phyloP scores from a whole-genome alignment of 148 eudicot genomes.

The Rhododendron kiyosumense region DNA sequence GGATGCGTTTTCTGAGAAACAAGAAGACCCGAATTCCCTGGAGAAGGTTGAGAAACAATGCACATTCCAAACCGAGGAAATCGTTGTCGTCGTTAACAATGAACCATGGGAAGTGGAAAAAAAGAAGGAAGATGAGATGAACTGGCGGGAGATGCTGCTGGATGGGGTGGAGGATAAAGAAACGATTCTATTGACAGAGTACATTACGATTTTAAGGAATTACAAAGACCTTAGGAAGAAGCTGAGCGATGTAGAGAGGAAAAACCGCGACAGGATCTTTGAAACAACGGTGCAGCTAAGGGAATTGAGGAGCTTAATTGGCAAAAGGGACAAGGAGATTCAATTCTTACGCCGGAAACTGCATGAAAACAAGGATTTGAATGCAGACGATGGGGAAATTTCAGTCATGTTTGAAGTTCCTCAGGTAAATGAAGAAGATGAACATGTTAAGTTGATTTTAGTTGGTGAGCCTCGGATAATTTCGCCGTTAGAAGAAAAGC shows the following conservation, averaged over 20 bases:
- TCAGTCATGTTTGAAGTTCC: conserved; percentile 4
- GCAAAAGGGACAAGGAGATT: conserved; percentile 59
- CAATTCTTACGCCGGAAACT: conserved; percentile 43
- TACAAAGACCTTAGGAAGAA: conserved; percentile 71
- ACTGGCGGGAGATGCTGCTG: conserved; percentile 64
- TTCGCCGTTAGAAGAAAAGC: conserved; percentile 64
- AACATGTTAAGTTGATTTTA: conserved; percentile 28
- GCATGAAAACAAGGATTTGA: not conserved
- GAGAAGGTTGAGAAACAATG: not conserved
- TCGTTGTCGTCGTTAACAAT: not conserved
- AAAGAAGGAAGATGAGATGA: conserved; percentile 39
- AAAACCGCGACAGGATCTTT: conserved; percentile 34
- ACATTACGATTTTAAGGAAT: conserved; percentile 52
- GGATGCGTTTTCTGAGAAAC: not conserved
- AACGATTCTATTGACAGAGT: conserved; percentile 65
- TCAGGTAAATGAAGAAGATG: conserved; percentile 24
- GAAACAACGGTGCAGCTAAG: conserved; percentile 40
- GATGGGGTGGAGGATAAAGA: conserved; percentile 68
- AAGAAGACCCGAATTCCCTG: not conserved
- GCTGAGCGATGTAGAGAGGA: conserved; percentile 55
- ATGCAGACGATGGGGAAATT: not conserved
- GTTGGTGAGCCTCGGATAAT: conserved; percentile 19
- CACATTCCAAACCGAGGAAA: not conserved
- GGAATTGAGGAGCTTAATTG: conserved; percentile 39
- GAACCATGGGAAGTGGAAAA: conserved; percentile 10